A percentile compares a stretch with the other conserved stretches of the same genome.
Evolutionary conservation across 1,284 basidiomycete species (phyloP).

Genomic region (Malassezia brasiliensis): DNA sequence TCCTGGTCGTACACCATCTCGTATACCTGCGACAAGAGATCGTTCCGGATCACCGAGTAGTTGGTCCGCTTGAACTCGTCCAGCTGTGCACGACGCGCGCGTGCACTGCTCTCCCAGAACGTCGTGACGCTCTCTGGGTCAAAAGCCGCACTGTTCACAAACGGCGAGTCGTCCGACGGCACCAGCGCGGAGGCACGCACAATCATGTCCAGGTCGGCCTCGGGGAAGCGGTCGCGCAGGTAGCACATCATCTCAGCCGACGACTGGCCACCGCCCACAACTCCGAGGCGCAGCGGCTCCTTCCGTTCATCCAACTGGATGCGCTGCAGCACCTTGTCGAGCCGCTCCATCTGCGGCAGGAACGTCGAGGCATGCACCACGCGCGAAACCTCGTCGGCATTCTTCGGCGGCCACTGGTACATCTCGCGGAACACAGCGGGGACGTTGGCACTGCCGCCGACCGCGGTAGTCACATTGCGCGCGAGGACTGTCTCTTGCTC

Average conservation of each 20-base stretch:
- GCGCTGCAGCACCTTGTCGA: constrained; percentile 27
- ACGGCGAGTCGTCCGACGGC: constrained; percentile 44
- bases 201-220: constrained; percentile 38
- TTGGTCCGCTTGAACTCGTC: constrained; percentile 45
- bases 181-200: constrained; percentile 42
- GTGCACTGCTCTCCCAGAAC: constrained; percentile 35
- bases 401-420: constrained; percentile 16
- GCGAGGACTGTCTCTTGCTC: constrained; percentile 20
- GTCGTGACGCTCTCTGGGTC: constrained; percentile 42
- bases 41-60: constrained; percentile 41
- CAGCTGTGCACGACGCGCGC: constrained; percentile 31
- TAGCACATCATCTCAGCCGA: constrained; percentile 42
- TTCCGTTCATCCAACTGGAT: neutral
- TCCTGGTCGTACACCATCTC: constrained; percentile 42
- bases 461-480: constrained; percentile 38
- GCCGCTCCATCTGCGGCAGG: constrained; percentile 28
- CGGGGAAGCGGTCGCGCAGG: constrained; percentile 38
- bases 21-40: constrained; percentile 38
- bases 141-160: constrained; percentile 45
- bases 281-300: constrained; percentile 29
- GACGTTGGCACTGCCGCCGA: constrained; percentile 34
- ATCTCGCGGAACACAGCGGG: constrained; percentile 26
- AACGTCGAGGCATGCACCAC: constrained; percentile 40
- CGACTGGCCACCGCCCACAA: constrained; percentile 45
- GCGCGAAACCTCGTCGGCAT: constrained; percentile 14